These are phyloP conservation scores for Hemisphaericaspora xylanilytica DNA, from an alignment of 1,139 yeast genomes.

Conservation along the genomic window DNA sequence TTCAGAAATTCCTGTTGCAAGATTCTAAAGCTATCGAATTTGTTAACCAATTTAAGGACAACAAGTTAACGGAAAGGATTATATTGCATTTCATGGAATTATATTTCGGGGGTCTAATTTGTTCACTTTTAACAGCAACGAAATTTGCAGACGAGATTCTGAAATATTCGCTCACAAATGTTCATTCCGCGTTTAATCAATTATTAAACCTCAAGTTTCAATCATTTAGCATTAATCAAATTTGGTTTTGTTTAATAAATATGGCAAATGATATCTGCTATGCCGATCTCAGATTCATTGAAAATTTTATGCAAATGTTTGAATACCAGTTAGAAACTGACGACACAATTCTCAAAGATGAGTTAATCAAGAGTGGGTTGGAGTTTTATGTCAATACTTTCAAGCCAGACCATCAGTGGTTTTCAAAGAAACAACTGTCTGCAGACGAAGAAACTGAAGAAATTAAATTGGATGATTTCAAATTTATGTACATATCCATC, in stretches of 20 bases:
- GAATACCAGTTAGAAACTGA: conserved; percentile 16
- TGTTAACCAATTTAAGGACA: conserved; percentile 13
- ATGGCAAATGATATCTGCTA: conserved; percentile 32
- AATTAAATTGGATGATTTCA: conserved; percentile 15
- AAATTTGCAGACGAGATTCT: conserved; percentile 4
- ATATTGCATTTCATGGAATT: conserved; percentile 17
- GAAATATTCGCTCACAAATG: conserved; percentile 1
- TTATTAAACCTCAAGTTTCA: conserved; percentile 8
- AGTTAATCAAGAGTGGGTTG: conserved; percentile 25
- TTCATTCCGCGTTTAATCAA: conserved; percentile 7
- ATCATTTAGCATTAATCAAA: conserved; percentile 9
- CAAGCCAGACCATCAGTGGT: conserved; percentile 14
- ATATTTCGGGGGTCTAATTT: conserved; percentile 18
- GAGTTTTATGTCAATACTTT: conserved; percentile 26
- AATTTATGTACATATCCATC: conserved; percentile 14
- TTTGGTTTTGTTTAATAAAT: conserved; percentile 31
- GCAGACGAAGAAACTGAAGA: not conserved
- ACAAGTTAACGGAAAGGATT: conserved; percentile 15
- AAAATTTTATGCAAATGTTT: conserved; percentile 21
- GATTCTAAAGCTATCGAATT: conserved; percentile 18
- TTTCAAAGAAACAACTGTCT: not conserved
- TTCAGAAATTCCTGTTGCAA: conserved; percentile 14
- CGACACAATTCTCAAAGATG: conserved; percentile 14
- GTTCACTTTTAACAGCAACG: conserved; percentile 14
- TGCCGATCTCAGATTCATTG: conserved; percentile 23